Evolutionary conservation across 495 filamentous ascomycete genomes (phyloP).

Genomic region (Penicillium desertorum): DNA sequence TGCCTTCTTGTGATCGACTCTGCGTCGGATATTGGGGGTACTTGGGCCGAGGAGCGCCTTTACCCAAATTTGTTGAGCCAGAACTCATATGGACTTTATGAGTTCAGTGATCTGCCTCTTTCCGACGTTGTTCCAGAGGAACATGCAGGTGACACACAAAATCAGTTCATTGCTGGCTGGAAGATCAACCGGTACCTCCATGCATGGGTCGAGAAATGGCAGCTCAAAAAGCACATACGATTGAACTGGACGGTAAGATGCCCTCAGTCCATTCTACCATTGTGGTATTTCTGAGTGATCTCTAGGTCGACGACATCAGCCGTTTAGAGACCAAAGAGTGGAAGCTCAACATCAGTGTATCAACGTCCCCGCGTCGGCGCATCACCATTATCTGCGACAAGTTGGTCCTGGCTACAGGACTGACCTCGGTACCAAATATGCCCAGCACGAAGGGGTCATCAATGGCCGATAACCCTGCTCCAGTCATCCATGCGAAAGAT

Average conservation of each 20-base stretch:
- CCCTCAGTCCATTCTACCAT: background rate
- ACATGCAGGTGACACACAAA: conserved; percentile 38
- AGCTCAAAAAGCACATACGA: conserved; percentile 52
- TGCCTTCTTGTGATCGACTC: conserved; percentile 48
- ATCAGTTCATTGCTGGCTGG: conserved; percentile 62
- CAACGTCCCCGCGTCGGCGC: background rate
- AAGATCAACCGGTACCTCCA: conserved; percentile 63
- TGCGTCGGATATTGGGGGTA: conserved; percentile 57
- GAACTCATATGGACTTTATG: conserved; percentile 38
- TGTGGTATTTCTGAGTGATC: conserved; percentile 3
- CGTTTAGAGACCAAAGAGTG: conserved; percentile 30
- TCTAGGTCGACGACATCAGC: conserved; percentile 27
- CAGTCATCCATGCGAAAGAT: conserved; percentile 48
- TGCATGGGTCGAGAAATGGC: conserved; percentile 57
- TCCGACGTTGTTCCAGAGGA: conserved; percentile 29
- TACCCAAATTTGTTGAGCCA: conserved; percentile 52
- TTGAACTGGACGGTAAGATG: conserved; percentile 50
- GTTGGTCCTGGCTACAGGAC: conserved; percentile 65
- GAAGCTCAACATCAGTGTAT: conserved; percentile 22
- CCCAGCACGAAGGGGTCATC: conserved; percentile 32
- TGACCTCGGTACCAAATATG: conserved; percentile 57
- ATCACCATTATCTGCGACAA: conserved; percentile 49
- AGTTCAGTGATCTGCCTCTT: conserved; percentile 62
- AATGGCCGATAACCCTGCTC: conserved; percentile 26
- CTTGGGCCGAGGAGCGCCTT: conserved; percentile 58